Conservation (phyloP, 768 basidiomycete genomes). For the Mycena indigotica region DNA sequence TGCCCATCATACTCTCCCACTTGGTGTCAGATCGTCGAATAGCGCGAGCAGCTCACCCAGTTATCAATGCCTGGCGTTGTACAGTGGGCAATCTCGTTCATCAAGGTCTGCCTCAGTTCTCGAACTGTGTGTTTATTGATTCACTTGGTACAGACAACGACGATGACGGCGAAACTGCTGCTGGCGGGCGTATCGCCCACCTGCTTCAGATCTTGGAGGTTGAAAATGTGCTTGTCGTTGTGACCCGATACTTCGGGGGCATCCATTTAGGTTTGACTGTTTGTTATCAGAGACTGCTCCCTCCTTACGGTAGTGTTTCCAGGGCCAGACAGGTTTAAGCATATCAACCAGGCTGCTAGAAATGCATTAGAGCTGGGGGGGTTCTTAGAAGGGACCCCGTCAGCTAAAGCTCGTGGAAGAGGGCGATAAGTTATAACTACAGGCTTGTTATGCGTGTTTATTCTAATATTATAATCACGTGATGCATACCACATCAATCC, state of each 20-base stretch:
- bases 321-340: constrained; percentile 88
- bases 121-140: background rate
- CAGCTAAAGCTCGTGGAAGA: constrained; percentile 14
- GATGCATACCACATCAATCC: no score
- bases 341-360: constrained; percentile 94
- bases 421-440: constrained; percentile 9
- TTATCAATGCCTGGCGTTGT: constrained; percentile 84
- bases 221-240: constrained; percentile 84
- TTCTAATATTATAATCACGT: background rate
- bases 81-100: constrained; percentile 66
- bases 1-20: constrained; percentile 65
- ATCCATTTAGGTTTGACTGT: no score
- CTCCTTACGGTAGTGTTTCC: no score
- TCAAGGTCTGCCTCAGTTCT: constrained; percentile 55
- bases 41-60: constrained; percentile 74
- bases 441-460: background rate
- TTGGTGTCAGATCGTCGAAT: constrained; percentile 74
- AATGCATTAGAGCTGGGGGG: constrained; percentile 89
- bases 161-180: constrained; percentile 93
- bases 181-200: constrained; percentile 88
- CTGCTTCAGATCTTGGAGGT: constrained; percentile 86
- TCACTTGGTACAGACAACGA: constrained; percentile 69
- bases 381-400: constrained; percentile 59
- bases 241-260: constrained; percentile 94
- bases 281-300: no score